Conservation (phyloP, 1,284 basidiomycete species). For the Ganoderma resinaceum region DNA sequence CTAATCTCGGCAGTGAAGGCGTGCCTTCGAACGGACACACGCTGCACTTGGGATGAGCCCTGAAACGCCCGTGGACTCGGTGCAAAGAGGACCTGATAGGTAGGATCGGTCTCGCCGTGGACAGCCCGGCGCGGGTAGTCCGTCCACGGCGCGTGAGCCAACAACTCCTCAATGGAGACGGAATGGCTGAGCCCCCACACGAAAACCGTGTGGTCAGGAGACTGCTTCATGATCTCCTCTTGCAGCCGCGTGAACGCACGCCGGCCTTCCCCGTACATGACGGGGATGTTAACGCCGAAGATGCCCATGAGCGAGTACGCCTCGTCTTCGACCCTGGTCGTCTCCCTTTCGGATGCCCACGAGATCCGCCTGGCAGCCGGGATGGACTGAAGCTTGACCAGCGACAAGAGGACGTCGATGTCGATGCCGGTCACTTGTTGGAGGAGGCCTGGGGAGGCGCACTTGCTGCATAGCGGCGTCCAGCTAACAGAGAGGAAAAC, state of each 20-base stretch:
- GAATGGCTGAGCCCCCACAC: slow-evolving; percentile 15
- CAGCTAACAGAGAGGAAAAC: slow-evolving; percentile 15
- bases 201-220: slow-evolving; percentile 15
- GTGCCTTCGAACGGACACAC: slow-evolving; percentile 7
- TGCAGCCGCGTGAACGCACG: slow-evolving; percentile 10
- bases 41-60: slow-evolving; percentile 4
- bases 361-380: slow-evolving; percentile 14
- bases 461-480: slow-evolving; percentile 16
- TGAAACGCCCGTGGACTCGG: slow-evolving; percentile 9
- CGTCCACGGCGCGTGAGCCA: slow-evolving; percentile 12
- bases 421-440: slow-evolving; percentile 14
- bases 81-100: slow-evolving; percentile 8
- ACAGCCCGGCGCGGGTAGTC: slow-evolving; percentile 15
- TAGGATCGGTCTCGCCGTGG: slow-evolving; percentile 10
- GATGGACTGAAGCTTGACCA: slow-evolving; percentile 6
- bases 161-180: slow-evolving; percentile 10
- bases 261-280: slow-evolving; percentile 18
- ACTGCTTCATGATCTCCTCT: slow-evolving; percentile 21
- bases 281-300: slow-evolving; percentile 13
- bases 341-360: slow-evolving; percentile 14
- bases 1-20: slow-evolving; percentile 14
- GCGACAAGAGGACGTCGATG: slow-evolving; percentile 14
- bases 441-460: slow-evolving; percentile 7
- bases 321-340: slow-evolving; percentile 17
- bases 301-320: slow-evolving; percentile 21